phyloP scores from a whole-genome alignment of 352 stramenopile species.

The Pilasporangium apinafurcum region DNA sequence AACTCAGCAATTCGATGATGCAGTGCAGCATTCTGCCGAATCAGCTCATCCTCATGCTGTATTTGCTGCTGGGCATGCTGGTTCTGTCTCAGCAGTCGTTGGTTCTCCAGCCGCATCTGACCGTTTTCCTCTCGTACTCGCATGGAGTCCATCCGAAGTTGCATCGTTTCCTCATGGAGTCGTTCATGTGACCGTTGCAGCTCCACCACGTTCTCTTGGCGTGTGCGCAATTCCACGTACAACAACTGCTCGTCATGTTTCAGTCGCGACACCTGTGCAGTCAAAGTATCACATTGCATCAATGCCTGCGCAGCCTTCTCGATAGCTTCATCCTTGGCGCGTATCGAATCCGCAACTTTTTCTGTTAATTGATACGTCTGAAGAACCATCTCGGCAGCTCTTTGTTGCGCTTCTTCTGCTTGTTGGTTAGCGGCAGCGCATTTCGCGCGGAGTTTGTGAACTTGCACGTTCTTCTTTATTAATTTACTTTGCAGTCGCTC shows the following conservation, averaged over 20 bases:
- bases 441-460: conserved; percentile 22
- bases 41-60: background rate
- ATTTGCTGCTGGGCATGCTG: background rate
- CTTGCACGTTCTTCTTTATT: conserved; percentile 20
- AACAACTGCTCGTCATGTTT: background rate
- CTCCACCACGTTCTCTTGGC: background rate
- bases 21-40: conserved; percentile 8
- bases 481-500: conserved; percentile 25
- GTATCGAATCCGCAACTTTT: background rate
- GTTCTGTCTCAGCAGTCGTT: background rate
- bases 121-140: background rate
- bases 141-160: background rate
- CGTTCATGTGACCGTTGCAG: background rate
- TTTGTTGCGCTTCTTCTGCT: conserved; percentile 6
- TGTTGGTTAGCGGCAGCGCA: background rate
- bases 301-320: conserved; percentile 32
- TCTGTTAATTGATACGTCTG: too few relatives aligned
- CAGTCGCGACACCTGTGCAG: background rate
- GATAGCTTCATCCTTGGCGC: conserved; percentile 31
- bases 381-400: conserved; percentile 11
- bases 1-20: conserved; percentile 6
- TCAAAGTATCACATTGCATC: conserved; percentile 11
- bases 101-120: background rate
- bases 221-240: conserved; percentile 4
- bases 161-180: conserved; percentile 1